Conservation (phyloP, 176 grass and related monocot genomes). For the Olyra latifolia region DNA sequence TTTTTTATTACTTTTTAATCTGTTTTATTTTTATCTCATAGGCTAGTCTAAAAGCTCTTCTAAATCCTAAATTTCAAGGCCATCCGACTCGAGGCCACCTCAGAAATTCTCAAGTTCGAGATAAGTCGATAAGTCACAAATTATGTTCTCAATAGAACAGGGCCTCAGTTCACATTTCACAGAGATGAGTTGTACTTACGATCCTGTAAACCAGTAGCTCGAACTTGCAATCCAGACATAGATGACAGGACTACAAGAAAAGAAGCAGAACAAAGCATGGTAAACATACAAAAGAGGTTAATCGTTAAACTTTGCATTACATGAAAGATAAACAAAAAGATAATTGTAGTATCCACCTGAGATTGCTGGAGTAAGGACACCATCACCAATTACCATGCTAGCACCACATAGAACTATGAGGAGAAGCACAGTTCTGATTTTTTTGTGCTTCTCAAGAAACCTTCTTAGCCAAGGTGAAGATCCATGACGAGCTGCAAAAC, state of each 20-base stretch:
- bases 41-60: no score
- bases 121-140: no score
- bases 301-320: background rate
- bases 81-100: no score
- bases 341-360: constrained; percentile 55
- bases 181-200: constrained; percentile 51
- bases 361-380: constrained; percentile 94
- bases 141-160: no score
- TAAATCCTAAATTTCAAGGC: no score
- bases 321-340: constrained; percentile 10
- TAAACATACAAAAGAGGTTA: constrained; percentile 28
- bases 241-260: constrained; percentile 82
- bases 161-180: constrained; percentile 17
- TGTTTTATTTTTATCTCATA: no score
- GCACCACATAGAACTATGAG: constrained; percentile 83
- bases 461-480: constrained; percentile 73
- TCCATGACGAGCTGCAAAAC: constrained; percentile 34
- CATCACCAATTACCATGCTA: constrained; percentile 96
- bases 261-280: constrained; percentile 31
- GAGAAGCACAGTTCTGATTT: constrained; percentile 61
- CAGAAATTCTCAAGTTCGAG: no score
- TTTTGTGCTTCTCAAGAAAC: constrained; percentile 94
- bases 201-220: constrained; percentile 57
- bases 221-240: constrained; percentile 90
- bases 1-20: no score